These are phyloP conservation scores for Umbelopsis ramanniana DNA, from an alignment of 192 early-diverging fungal genomes.

Conservation along the genomic window DNA sequence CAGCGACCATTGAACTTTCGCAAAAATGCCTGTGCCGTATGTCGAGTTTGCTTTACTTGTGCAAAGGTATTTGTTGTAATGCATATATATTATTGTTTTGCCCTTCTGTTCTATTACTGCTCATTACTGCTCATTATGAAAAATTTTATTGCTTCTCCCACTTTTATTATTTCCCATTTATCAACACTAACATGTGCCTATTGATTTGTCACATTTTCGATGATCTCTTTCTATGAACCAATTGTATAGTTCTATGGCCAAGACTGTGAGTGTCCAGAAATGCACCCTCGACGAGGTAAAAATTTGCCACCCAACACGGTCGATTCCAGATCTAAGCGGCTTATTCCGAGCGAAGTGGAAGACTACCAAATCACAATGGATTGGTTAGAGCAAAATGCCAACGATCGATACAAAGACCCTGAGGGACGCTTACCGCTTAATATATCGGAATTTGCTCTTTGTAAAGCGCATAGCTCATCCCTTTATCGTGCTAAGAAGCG, in stretches of 20 bases:
- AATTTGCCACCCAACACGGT: slow-evolving; percentile 38
- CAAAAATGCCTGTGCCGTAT: slow-evolving; percentile 11
- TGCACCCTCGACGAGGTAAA: slow-evolving; percentile 46
- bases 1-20: slow-evolving; percentile 16
- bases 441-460: slow-evolving; percentile 40
- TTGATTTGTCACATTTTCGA: not conserved
- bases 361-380: slow-evolving; percentile 41
- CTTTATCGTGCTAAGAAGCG: slow-evolving; percentile 44
- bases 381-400: slow-evolving; percentile 39
- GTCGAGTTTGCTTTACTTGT: slow-evolving; percentile 19
- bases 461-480: slow-evolving; percentile 44
- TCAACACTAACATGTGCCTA: slow-evolving; percentile 19
- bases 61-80: slow-evolving; percentile 11
- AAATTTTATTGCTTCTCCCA: no score
- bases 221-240: not conserved
- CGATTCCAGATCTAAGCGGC: slow-evolving; percentile 43
- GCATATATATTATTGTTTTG: not conserved
- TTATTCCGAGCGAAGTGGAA: slow-evolving; percentile 30
- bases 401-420: slow-evolving; percentile 31
- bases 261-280: slow-evolving; percentile 37
- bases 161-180: not conserved
- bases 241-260: slow-evolving; percentile 32
- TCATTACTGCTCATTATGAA: no score
- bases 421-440: slow-evolving; percentile 25
- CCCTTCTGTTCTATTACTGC: not conserved